Conservation (phyloP, 305 asterid genomes). For the Fraxinus greggii region DNA sequence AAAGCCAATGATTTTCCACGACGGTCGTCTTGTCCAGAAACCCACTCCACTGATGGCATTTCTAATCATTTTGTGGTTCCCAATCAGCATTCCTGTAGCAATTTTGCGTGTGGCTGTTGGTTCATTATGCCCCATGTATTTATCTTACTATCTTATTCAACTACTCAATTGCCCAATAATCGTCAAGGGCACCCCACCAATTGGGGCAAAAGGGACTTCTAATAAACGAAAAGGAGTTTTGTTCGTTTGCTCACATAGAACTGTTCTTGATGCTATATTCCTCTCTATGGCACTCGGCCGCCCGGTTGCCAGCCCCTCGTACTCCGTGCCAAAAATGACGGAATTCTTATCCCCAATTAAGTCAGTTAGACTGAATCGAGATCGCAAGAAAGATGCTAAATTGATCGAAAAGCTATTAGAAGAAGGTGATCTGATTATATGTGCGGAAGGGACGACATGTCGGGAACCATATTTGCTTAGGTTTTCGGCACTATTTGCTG, state of each 20-base stretch:
- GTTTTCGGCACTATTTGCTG: conserved; percentile 29
- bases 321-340: conserved; percentile 14
- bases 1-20: conserved; percentile 22
- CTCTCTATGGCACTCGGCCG: conserved; percentile 6
- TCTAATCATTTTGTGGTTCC: conserved; percentile 28
- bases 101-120: neutral
- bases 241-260: conserved; percentile 28
- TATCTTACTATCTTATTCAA: neutral
- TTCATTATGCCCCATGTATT: neutral
- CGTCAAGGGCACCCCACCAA: conserved; percentile 22
- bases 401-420: conserved; percentile 7
- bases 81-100: conserved; percentile 19
- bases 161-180: conserved; percentile 2
- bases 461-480: conserved; percentile 26
- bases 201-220: neutral
- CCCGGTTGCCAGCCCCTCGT: neutral
- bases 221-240: neutral
- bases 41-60: conserved; percentile 25
- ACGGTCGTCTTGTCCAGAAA: conserved; percentile 28
- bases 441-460: conserved; percentile 28
- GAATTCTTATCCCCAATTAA: conserved; percentile 14
- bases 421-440: conserved; percentile 3
- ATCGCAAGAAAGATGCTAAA: conserved; percentile 12
- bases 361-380: neutral
- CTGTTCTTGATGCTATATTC: neutral